Conservation (phyloP, 208 protist species). For the Acanthamoeba culbertsoni region DNA sequence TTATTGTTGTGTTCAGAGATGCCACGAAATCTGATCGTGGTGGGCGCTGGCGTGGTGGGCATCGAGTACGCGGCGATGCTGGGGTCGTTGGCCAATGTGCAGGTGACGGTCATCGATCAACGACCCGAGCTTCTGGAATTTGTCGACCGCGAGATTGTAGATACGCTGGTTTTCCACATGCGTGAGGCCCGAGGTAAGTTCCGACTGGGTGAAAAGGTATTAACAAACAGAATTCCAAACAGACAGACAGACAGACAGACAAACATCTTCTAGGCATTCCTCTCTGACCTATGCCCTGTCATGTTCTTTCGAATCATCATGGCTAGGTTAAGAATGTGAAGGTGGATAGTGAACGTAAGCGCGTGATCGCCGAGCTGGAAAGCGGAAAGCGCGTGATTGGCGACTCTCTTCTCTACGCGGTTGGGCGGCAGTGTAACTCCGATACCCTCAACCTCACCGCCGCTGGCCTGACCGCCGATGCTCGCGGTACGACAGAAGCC, state of each 20-base stretch:
- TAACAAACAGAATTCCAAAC: too few species aligned
- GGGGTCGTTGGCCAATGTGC: not conserved
- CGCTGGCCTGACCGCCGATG: slow-evolving; percentile 25
- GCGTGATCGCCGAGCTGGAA: slow-evolving; percentile 53
- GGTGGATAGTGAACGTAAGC: not conserved
- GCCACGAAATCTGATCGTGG: slow-evolving; percentile 65
- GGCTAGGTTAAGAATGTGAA: not conserved
- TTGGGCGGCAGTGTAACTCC: slow-evolving; percentile 64
- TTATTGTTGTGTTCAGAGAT: not conserved
- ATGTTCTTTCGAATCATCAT: not conserved
- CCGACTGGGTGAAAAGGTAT: slow-evolving; percentile 59
- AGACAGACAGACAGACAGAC: too few species aligned
- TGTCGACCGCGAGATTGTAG: slow-evolving; percentile 63
- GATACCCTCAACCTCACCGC: slow-evolving; percentile 42
- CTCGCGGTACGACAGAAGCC: not conserved
- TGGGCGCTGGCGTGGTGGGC: slow-evolving; percentile 63
- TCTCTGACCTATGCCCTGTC: too few species aligned
- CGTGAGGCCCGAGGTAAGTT: slow-evolving; percentile 55
- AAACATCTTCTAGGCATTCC: not conserved
- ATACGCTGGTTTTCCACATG: slow-evolving; percentile 59
- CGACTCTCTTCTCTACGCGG: slow-evolving; percentile 62
- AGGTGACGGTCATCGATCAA: slow-evolving; percentile 55
- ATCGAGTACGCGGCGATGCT: slow-evolving; percentile 59
- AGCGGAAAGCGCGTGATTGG: slow-evolving; percentile 61
- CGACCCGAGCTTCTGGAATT: slow-evolving; percentile 54